Evolutionary conservation across 768 basidiomycete genomes (phyloP), one percentile per base, ranked within the genome.

Genomic region (Ephemerocybe angulata): DNA sequence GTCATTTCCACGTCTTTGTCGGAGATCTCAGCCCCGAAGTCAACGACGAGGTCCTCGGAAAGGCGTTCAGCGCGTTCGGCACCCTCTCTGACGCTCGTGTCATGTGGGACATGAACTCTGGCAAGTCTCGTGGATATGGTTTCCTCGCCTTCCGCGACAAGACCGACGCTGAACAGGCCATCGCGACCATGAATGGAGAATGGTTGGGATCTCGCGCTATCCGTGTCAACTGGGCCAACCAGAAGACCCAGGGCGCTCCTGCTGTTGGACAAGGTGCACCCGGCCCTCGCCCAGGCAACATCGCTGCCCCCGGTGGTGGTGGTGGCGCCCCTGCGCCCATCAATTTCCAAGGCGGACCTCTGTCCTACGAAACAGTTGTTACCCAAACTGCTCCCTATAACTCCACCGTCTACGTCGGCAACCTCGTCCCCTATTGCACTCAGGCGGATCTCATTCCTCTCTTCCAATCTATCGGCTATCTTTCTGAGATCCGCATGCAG

Each of bases 61-160:
- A 98, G 76, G 97, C 97, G 6, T 99, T 99, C 79, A 87, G 85
- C 63, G 96, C 96, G 35, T 99, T 99, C 69, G 95, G 94, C 29
- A 90, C 89, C 58, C 81, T 99, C 74, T 95, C 93, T 50, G 97
- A 99, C 72, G 96, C 96, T 48, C 85, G 97, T 30, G 97, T 98
- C 57, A 98, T 98, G 96, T 98, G 96, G 96, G 97, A 99, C 70
- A 98, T 98, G 93, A 97, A 95, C 75, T 96, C 95, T 51, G 97
- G 97, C 58, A 98, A 98, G 77, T 93, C 89, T 65, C 88, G 96
- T 65, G 96, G 96, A 38, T 98, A 98, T 67, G 95, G 96, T 49
- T 98, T 98, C 82, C 83, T 98, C 60, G 95, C 96, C 2, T 98
- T 98, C 83, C 84, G 96, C 65, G 97, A 99, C 78, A 95, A 96